phyloP scores from a whole-genome alignment of 2,329 filamentous ascomycete genomes.

The Grosmannia huntii region DNA sequence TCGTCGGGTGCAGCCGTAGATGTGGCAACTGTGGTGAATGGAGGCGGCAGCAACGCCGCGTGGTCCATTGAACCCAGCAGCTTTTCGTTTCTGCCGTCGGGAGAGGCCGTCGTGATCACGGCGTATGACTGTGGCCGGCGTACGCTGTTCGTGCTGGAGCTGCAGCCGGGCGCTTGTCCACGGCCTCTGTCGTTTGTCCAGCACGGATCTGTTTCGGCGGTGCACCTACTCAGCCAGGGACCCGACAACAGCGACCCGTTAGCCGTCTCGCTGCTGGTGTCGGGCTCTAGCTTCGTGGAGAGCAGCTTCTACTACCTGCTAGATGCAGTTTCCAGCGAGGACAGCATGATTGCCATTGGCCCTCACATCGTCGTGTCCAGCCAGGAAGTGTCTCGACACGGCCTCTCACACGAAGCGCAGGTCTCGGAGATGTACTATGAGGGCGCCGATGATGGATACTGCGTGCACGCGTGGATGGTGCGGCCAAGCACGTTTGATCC shows the following conservation, averaged over 20 bases:
- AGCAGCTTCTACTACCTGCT: slow-evolving; percentile 25
- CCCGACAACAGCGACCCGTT: not conserved
- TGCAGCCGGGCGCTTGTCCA: slow-evolving; percentile 18
- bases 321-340: slow-evolving; percentile 6
- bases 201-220: slow-evolving; percentile 16
- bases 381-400: slow-evolving; percentile 19
- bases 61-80: slow-evolving; percentile 14
- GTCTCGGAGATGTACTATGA: slow-evolving; percentile 28
- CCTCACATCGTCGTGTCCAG: slow-evolving; percentile 18
- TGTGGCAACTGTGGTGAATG: slow-evolving; percentile 17
- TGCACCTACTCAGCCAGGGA: not conserved
- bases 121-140: slow-evolving; percentile 22
- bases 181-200: slow-evolving; percentile 9
- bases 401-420: slow-evolving; percentile 21
- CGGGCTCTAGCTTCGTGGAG: slow-evolving; percentile 25
- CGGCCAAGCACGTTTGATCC: slow-evolving; percentile 25
- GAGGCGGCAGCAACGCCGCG: slow-evolving; percentile 13
- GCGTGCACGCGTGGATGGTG: slow-evolving; percentile 27
- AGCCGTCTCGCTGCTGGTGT: slow-evolving; percentile 20
- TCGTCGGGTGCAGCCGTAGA: slow-evolving; percentile 17
- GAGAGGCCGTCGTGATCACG: slow-evolving; percentile 21
- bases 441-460: slow-evolving; percentile 18
- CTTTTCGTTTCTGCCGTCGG: slow-evolving; percentile 23
- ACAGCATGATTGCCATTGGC: slow-evolving; percentile 5
- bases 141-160: slow-evolving; percentile 20